These are phyloP conservation scores for Tulasnella sp. DNA, from an alignment of 768 basidiomycete genomes.

Conservation along the genomic window DNA sequence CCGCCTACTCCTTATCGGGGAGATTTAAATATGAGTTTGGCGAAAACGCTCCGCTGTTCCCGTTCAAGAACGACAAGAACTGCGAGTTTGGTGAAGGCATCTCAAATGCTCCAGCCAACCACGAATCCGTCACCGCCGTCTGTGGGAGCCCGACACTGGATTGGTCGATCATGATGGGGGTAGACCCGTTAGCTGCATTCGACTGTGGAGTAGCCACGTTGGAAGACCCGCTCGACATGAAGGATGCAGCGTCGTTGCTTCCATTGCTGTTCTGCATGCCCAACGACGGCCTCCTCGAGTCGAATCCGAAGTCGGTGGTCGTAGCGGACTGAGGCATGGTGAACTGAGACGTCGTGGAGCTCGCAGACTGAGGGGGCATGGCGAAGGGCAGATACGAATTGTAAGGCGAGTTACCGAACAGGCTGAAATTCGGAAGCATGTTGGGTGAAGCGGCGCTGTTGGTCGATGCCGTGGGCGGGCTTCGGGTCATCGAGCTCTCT, in stretches of 20 bases:
- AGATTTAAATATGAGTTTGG: background rate
- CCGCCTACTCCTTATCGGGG: background rate
- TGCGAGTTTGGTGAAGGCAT: constrained; percentile 3
- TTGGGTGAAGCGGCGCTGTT: background rate
- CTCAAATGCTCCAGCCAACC: background rate
- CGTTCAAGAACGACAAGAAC: constrained; percentile 1
- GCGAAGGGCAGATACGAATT: constrained; percentile 8
- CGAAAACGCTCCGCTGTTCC: background rate
- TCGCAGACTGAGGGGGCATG: background rate
- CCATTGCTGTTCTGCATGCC: background rate
- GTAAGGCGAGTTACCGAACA: constrained; percentile 1
- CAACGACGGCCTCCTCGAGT: constrained; percentile 4
- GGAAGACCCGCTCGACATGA: background rate
- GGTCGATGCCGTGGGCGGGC: background rate
- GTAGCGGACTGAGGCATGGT: background rate
- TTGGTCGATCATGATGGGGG: background rate
- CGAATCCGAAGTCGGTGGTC: background rate
- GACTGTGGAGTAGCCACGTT: background rate
- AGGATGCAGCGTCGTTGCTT: background rate
- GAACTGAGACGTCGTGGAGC: constrained; percentile 9
- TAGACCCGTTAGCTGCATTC: background rate
- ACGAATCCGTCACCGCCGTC: background rate
- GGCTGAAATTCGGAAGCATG: background rate
- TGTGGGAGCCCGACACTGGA: background rate
- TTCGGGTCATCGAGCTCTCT: background rate